Percentiles rank a stretch among this genome's conserved stretches.
These are phyloP conservation scores for Nothophytophthora sp. DNA, from an alignment of 352 stramenopile genomes.

Conservation along the genomic window DNA sequence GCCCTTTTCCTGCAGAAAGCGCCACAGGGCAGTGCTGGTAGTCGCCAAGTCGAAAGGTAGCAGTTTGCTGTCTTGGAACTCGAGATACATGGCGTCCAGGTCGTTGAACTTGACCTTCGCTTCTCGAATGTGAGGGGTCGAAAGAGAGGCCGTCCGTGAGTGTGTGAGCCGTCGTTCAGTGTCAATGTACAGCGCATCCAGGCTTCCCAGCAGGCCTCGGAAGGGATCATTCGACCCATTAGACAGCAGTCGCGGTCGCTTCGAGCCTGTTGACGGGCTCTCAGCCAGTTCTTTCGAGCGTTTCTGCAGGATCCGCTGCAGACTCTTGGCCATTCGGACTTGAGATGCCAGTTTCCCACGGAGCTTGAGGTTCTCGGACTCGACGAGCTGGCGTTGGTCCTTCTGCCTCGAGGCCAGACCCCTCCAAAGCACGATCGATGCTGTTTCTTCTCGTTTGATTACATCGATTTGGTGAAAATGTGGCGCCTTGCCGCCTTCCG, in stretches of 20 bases:
- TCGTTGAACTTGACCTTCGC: slow-evolving; percentile 1
- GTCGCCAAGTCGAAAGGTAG: slow-evolving; percentile 12
- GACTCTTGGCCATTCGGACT: slow-evolving; percentile 19
- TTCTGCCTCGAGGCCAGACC: slow-evolving; percentile 10
- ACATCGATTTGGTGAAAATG: too few relatives aligned
- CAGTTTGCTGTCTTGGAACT: slow-evolving; percentile 17
- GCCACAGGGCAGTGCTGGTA: slow-evolving; percentile 7
- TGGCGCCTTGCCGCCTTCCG: too few relatives aligned
- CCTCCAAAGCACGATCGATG: too few relatives aligned
- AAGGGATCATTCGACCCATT: neutral
- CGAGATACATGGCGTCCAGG: slow-evolving; percentile 4
- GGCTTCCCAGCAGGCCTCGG: neutral
- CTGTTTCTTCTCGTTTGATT: too few relatives aligned
- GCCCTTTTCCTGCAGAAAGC: neutral
- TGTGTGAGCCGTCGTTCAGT: neutral
- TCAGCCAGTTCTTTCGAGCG: neutral
- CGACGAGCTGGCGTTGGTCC: slow-evolving; percentile 1
- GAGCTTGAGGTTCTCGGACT: slow-evolving; percentile 12
- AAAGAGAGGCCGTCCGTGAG: neutral
- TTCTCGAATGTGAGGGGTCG: neutral
- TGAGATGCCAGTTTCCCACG: slow-evolving; percentile 10
- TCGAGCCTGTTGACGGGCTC: neutral
- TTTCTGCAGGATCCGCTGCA: slow-evolving; percentile 25
- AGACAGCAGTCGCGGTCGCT: neutral
- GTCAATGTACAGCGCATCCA: slow-evolving; percentile 2